Percentiles rank a stretch among this genome's conserved stretches.
These are phyloP conservation scores for Colletotrichum graminicola DNA, from an alignment of 2,329 filamentous ascomycete genomes.

Conservation along the genomic window DNA sequence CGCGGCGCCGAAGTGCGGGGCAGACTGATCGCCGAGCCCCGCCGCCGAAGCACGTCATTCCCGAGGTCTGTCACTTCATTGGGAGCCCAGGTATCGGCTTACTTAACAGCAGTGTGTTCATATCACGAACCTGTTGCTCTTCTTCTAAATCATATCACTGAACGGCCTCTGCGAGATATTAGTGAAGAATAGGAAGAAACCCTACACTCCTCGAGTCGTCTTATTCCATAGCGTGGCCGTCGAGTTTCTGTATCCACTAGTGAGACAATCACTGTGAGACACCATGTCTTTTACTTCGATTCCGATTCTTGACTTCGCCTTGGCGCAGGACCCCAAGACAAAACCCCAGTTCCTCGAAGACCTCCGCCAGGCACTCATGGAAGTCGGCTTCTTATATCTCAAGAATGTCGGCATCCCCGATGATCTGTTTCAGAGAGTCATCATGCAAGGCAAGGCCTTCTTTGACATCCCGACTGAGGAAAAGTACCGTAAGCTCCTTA, in stretches of 20 bases:
- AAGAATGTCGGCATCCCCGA: constrained; percentile 81
- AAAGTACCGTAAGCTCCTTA: constrained; percentile 64
- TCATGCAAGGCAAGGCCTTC: constrained; percentile 76
- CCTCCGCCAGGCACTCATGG: constrained; percentile 80
- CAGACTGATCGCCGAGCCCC: constrained; percentile 26
- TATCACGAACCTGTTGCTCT: background rate
- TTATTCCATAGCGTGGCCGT: background rate
- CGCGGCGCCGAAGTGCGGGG: constrained; percentile 34
- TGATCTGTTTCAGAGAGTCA: constrained; percentile 73
- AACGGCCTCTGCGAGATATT: background rate
- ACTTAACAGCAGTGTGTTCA: background rate
- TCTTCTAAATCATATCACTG: background rate
- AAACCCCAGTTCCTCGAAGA: constrained; percentile 80
- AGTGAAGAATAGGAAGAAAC: background rate
- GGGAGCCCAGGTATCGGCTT: constrained; percentile 15
- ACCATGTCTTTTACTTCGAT: constrained; percentile 79
- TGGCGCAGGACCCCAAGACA: constrained; percentile 71
- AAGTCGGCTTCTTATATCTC: constrained; percentile 91
- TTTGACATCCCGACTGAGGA: constrained; percentile 82
- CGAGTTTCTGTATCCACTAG: background rate
- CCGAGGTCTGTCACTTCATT: constrained; percentile 32
- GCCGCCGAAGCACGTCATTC: constrained; percentile 34
- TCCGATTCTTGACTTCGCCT: constrained; percentile 81
- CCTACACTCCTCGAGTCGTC: too few species aligned
- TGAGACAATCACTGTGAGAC: background rate